Conservation (phyloP, 2,329 filamentous ascomycete genomes). For the Neonectria coccinea region DNA sequence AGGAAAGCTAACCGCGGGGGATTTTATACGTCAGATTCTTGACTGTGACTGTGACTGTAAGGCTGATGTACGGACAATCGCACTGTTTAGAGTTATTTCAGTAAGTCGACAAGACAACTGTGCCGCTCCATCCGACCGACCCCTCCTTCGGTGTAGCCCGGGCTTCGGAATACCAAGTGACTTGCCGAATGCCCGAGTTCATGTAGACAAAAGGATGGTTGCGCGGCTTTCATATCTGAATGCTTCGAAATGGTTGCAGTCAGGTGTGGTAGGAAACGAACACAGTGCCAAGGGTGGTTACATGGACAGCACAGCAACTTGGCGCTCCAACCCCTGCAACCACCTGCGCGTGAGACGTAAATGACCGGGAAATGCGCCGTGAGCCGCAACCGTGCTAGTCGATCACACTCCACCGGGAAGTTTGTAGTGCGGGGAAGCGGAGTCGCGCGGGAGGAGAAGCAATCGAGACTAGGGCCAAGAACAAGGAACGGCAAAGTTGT, state of each 20-base stretch:
- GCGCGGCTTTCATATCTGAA: background rate
- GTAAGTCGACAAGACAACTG: background rate
- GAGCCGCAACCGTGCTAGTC: background rate
- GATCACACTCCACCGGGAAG: background rate
- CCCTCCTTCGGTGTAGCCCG: slow-evolving; percentile 15
- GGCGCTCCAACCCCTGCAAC: background rate
- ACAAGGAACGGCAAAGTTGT: background rate
- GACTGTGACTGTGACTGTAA: no score
- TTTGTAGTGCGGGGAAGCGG: slow-evolving; percentile 11
- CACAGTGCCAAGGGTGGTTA: background rate
- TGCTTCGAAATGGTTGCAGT: slow-evolving; percentile 1
- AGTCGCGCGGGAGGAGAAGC: slow-evolving; percentile 4
- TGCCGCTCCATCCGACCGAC: slow-evolving; percentile 17
- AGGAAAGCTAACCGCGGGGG: no score
- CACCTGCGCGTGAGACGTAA: slow-evolving; percentile 8
- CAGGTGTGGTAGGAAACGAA: background rate
- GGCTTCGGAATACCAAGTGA: slow-evolving; percentile 11
- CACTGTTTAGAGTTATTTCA: background rate
- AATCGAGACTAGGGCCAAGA: background rate
- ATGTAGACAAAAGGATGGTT: background rate
- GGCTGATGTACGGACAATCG: background rate
- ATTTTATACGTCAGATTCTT: no score
- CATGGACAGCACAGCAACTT: slow-evolving; percentile 6
- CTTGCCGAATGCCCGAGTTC: slow-evolving; percentile 20
- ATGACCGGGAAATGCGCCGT: slow-evolving; percentile 12